Evolutionary conservation across 2,329 filamentous ascomycete genomes (phyloP), one percentile per base, ranked within the genome.

Genomic region (Arthrobotrys entomopaga): DNA sequence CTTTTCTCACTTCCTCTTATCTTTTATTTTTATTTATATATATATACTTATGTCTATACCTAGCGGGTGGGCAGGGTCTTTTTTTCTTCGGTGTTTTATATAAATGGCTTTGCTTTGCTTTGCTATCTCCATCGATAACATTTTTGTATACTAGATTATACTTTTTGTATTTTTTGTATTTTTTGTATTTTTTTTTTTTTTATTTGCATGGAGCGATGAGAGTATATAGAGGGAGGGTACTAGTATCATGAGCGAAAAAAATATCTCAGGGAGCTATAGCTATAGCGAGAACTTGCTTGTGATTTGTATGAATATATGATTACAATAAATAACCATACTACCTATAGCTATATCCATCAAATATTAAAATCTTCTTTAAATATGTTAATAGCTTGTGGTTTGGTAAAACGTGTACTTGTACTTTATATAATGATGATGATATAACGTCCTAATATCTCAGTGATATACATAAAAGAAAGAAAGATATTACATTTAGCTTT

Each of bases 151-250:
- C 20, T 58, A 43, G 54, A 19, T n/a, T 40, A 15, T 56, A 3
- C 10, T 43, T 15, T 16, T 24, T 58, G 22, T 56, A 15, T 24
- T 40, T n/a, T 56, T 24, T 65, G 46, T 65, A 43, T 20, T 13
- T 60, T 26, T 26, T 58, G 22, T 56, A 15, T 24, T 40, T n/a
- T 56, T 24, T 65, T 29, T 65, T 43, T 20, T 13, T 60, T 26
- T 26, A n/a, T n/a, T 16, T 24, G 29, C 43, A 38, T 34, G 42
- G 57, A 49, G 57, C 48, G 42, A 49, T 46, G 22, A 20, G 43
- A 3, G 15, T 40, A 57, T 57, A 57, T 42, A 57, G 53, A 57
- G 19, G 38, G 53, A 57, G 19, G 38, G 16, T 22, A 15, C 3
- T 43, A 11, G 2, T 53, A n/a, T 46, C 42, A 6, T 34, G 29